Conservation (phyloP, 2,329 filamentous ascomycete species). For the Penicillium polonicum region DNA sequence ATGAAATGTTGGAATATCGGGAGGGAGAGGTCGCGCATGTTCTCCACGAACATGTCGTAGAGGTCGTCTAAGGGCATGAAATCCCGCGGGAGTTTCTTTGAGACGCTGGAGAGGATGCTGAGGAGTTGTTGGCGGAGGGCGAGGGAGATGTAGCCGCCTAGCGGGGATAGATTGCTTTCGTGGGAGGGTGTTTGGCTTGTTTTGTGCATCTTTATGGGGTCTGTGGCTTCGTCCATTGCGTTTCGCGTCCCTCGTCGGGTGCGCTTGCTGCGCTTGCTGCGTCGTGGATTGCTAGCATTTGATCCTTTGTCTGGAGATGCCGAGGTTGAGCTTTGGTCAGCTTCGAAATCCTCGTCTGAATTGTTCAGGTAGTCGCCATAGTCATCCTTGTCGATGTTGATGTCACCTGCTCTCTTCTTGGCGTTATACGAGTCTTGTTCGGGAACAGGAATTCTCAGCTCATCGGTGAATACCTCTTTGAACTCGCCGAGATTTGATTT, state of each 20-base stretch:
- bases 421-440: conserved; percentile 26
- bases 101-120: conserved; percentile 42
- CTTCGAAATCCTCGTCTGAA: conserved; percentile 36
- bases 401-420: conserved; percentile 42
- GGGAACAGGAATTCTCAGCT: conserved; percentile 39
- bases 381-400: conserved; percentile 47
- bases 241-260: conserved; percentile 31
- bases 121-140: conserved; percentile 48
- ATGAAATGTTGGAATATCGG: conserved; percentile 49
- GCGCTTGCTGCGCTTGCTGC: conserved; percentile 39
- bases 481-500: conserved; percentile 41
- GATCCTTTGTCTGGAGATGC: conserved; percentile 8
- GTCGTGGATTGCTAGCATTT: conserved; percentile 20
- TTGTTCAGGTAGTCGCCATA: conserved; percentile 49
- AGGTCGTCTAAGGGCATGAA: conserved; percentile 43
- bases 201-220: conserved; percentile 10
- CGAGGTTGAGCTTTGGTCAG: conserved; percentile 8
- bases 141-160: conserved; percentile 44
- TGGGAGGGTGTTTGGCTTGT: conserved; percentile 4
- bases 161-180: conserved; percentile 23
- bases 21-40: conserved; percentile 47
- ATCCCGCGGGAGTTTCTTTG: conserved; percentile 33
- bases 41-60: conserved; percentile 47
- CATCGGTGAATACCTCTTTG: conserved; percentile 45
- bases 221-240: conserved; percentile 5